These are phyloP conservation scores for Trichoderma parareesei DNA, from an alignment of 495 filamentous ascomycete genomes.

Conservation along the genomic window DNA sequence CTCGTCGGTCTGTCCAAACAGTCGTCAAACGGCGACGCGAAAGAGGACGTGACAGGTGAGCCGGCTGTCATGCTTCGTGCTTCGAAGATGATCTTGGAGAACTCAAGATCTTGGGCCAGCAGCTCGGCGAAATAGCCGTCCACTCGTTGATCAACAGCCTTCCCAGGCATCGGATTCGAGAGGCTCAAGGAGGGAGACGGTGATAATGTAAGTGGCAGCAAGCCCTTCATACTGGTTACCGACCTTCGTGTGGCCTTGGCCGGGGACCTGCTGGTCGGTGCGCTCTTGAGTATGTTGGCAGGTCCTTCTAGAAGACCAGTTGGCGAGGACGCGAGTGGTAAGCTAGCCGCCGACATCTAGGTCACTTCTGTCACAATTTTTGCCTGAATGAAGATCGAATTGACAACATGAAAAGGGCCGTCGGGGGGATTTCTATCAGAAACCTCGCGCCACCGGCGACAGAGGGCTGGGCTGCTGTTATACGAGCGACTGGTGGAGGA, in stretches of 20 bases:
- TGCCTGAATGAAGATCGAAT: not conserved
- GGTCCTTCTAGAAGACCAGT: slow-evolving; percentile 3
- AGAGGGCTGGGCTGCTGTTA: not conserved
- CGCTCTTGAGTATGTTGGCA: not conserved
- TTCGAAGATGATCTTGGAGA: slow-evolving; percentile 29
- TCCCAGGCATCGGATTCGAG: slow-evolving; percentile 16
- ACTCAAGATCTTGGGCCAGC: slow-evolving; percentile 33
- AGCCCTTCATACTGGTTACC: slow-evolving; percentile 18
- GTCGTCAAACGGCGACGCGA: not conserved
- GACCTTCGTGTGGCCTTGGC: slow-evolving; percentile 11
- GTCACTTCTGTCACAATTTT: not conserved
- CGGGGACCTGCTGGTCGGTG: not conserved
- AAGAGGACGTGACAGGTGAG: slow-evolving; percentile 14
- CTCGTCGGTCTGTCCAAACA: not conserved
- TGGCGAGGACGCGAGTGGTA: not conserved
- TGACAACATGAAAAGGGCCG: not conserved
- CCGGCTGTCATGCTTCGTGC: slow-evolving; percentile 36
- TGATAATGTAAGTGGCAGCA: slow-evolving; percentile 18
- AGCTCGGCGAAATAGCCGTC: slow-evolving; percentile 37
- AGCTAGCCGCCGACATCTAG: not conserved
- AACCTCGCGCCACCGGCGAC: not conserved
- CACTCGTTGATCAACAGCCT: slow-evolving; percentile 10
- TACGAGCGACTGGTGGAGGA: not conserved
- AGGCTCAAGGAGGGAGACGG: slow-evolving; percentile 8
- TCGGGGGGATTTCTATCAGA: not conserved